Evolutionary conservation across 2,329 filamentous ascomycete genomes (phyloP).

Genomic region (Amphichorda felina): DNA sequence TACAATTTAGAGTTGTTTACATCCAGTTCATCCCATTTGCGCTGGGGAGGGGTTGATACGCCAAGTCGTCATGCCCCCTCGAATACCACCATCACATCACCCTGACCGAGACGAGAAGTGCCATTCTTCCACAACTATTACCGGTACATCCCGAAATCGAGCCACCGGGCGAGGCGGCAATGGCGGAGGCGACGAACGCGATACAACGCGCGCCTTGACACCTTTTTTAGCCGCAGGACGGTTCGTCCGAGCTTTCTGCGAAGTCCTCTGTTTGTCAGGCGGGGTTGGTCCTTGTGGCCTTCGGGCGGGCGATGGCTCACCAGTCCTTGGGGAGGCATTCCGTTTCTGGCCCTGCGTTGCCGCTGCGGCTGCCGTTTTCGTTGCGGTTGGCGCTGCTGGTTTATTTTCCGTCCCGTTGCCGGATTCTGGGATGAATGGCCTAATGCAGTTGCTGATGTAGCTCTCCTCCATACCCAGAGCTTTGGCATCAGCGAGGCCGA

Average conservation of each 20-base stretch:
- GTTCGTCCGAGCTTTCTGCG: constrained; percentile 3
- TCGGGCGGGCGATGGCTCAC: constrained; percentile 12
- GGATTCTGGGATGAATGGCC: constrained; percentile 19
- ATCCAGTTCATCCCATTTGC: too few relatives aligned
- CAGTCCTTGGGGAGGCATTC: constrained; percentile 7
- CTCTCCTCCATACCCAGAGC: constrained; percentile 20
- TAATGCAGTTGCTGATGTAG: constrained; percentile 23
- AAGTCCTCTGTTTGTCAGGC: constrained; percentile 5
- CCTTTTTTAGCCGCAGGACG: too few relatives aligned
- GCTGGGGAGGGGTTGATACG: too few relatives aligned
- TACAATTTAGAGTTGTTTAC: too few relatives aligned
- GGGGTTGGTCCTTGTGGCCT: constrained; percentile 8
- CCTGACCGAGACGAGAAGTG: constrained; percentile 7
- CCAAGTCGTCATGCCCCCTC: too few relatives aligned
- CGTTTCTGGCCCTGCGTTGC: constrained; percentile 4
- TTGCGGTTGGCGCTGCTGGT: constrained; percentile 6
- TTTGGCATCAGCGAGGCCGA: constrained; percentile 21
- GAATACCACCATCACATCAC: constrained; percentile 6
- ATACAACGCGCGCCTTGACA: too few relatives aligned
- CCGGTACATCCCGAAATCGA: constrained; percentile 13
- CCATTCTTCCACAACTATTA: constrained; percentile 16
- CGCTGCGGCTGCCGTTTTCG: constrained; percentile 4
- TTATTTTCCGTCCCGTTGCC: too few relatives aligned
- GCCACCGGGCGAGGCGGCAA: constrained; percentile 9
- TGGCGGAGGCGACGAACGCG: not conserved